Percentiles rank a stretch among this genome's conserved stretches.
These are phyloP conservation scores for Kalmanozyma brasiliensis DNA, from an alignment of 1,284 basidiomycete species.

Conservation along the genomic window DNA sequence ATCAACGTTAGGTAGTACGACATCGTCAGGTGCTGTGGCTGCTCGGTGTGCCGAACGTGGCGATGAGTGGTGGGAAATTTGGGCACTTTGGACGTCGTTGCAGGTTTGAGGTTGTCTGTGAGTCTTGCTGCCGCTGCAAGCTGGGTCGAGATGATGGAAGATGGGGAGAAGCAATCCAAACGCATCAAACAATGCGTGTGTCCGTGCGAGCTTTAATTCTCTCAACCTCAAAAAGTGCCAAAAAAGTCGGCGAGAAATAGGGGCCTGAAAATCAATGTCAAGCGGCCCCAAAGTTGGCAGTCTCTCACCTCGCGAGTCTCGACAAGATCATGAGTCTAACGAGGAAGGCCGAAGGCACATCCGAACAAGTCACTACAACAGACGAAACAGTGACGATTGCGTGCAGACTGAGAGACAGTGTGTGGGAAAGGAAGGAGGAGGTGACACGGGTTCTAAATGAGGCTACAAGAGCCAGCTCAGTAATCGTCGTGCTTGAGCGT, in stretches of 20 bases:
- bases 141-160: conserved; percentile 2
- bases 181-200: neutral
- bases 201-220: neutral
- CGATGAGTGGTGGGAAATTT: too few relatives aligned
- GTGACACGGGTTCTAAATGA: neutral
- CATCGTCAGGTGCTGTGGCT: conserved; percentile 14
- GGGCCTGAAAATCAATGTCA: neutral
- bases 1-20: conserved; percentile 66
- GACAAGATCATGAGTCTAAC: too few relatives aligned
- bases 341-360: too few relatives aligned
- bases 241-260: neutral
- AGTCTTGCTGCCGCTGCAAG: neutral
- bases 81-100: too few relatives aligned
- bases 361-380: too few relatives aligned
- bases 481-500: conserved; percentile 59
- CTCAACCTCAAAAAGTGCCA: neutral
- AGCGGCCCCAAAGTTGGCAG: too few relatives aligned
- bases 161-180: neutral
- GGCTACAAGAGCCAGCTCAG: conserved; percentile 5
- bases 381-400: too few relatives aligned
- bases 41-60: too few relatives aligned
- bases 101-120: too few relatives aligned
- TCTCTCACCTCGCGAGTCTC: too few relatives aligned
- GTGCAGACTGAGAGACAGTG: too few relatives aligned
- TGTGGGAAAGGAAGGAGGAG: too few relatives aligned